Percentiles rank a stretch among this genome's conserved stretches.
These are phyloP conservation scores for Coemansia javaensis DNA, from an alignment of 192 early-diverging fungal genomes.

Conservation along the genomic window DNA sequence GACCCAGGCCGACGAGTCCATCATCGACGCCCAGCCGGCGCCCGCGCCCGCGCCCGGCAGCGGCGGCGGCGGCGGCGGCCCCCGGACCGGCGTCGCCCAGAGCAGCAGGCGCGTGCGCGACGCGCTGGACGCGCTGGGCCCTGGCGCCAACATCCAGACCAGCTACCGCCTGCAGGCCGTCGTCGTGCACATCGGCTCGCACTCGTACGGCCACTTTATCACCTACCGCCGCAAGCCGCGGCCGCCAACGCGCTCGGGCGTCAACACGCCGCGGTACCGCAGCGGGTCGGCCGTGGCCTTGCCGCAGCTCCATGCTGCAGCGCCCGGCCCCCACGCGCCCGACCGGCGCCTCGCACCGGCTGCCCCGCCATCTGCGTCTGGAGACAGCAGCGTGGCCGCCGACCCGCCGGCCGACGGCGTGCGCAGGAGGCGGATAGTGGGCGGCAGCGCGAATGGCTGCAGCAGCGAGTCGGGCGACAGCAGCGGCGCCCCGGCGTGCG, in stretches of 20 bases:
- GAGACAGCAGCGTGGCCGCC: not conserved
- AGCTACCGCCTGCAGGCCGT: constrained; percentile 78
- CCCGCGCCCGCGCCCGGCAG: not conserved
- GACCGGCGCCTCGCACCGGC: constrained; percentile 27
- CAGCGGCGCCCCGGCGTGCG: no score
- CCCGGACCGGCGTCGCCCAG: constrained; percentile 1
- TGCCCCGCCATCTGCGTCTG: constrained; percentile 5
- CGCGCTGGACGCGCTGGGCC: constrained; percentile 30
- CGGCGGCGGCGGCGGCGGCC: not conserved
- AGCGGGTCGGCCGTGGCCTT: constrained; percentile 29
- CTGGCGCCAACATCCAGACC: constrained; percentile 20
- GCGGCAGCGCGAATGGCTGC: constrained; percentile 11
- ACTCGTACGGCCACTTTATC: constrained; percentile 93
- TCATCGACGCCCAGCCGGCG: constrained; percentile 27
- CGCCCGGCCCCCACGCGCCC: constrained; percentile 1
- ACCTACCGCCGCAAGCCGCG: constrained; percentile 67
- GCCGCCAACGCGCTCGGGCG: constrained; percentile 33
- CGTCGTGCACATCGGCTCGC: constrained; percentile 84
- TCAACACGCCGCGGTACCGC: constrained; percentile 44
- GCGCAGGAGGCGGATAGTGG: constrained; percentile 37
- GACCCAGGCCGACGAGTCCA: constrained; percentile 54
- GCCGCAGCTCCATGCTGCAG: constrained; percentile 1
- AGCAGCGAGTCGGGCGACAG: constrained; percentile 20
- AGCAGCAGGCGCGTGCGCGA: constrained; percentile 26
- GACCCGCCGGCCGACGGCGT: constrained; percentile 11